Percentiles rank a stretch among this genome's conserved stretches.
Conservation (phyloP, 1,139 yeast species). For the Sporopachydermia cereana region DNA sequence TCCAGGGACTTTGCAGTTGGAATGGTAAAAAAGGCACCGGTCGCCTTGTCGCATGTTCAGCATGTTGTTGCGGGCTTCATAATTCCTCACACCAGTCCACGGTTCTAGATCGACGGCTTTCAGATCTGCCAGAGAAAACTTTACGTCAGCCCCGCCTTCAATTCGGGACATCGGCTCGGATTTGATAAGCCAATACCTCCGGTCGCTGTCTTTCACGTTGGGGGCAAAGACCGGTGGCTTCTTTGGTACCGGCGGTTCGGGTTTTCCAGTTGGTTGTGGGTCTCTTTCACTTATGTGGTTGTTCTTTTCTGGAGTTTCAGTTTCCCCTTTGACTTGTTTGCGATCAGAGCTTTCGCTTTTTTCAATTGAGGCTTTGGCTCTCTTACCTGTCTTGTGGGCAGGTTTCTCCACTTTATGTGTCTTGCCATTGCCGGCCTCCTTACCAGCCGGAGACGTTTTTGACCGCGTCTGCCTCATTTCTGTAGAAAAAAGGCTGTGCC, state of each 20-base stretch:
- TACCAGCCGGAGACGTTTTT: too few relatives aligned
- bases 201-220: conserved; percentile 8
- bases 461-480: too few relatives aligned
- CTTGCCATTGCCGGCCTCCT: too few relatives aligned
- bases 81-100: conserved; percentile 49
- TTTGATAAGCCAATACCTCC: conserved; percentile 39
- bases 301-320: too few relatives aligned
- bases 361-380: too few relatives aligned
- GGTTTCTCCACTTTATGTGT: too few relatives aligned
- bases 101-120: conserved; percentile 27
- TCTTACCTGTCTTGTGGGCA: too few relatives aligned
- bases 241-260: background rate
- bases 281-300: too few relatives aligned
- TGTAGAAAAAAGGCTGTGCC: too few relatives aligned
- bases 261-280: too few relatives aligned
- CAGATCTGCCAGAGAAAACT: conserved; percentile 35
- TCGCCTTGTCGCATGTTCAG: conserved; percentile 34
- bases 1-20: conserved; percentile 41
- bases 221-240: background rate
- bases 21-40: conserved; percentile 37
- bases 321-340: too few relatives aligned
- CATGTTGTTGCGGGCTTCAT: conserved; percentile 42
- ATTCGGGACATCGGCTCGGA: conserved; percentile 40
- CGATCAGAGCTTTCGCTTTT: too few relatives aligned
- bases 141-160: conserved; percentile 37